Percentiles rank a stretch among this genome's conserved stretches.
phyloP scores from a whole-genome alignment of 495 filamentous ascomycete genomes.

The Friedmanniomyces simplex region DNA sequence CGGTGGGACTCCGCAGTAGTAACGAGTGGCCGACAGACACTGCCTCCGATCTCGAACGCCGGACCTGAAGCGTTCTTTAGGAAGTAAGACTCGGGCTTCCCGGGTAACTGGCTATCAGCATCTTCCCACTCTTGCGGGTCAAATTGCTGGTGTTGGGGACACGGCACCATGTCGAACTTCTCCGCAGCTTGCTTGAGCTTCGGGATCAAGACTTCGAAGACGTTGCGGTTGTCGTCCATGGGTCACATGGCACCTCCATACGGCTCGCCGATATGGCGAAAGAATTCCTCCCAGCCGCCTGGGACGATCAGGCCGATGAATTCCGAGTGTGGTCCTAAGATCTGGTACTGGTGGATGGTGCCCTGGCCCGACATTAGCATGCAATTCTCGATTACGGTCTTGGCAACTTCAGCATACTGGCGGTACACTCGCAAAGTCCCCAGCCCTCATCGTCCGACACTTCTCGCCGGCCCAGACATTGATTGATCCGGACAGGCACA shows the following conservation, averaged over 20 bases:
- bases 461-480: constrained; percentile 16
- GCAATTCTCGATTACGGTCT: background rate
- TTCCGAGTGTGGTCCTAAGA: constrained; percentile 13
- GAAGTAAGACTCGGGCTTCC: constrained; percentile 33
- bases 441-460: constrained; percentile 10
- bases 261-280: no score
- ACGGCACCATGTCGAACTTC: constrained; percentile 40
- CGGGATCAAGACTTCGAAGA: constrained; percentile 32
- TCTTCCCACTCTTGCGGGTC: constrained; percentile 35
- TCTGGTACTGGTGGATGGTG: constrained; percentile 14
- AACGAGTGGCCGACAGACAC: constrained; percentile 37
- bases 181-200: constrained; percentile 42
- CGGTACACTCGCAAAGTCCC: constrained; percentile 16
- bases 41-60: constrained; percentile 36
- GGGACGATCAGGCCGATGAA: constrained; percentile 14
- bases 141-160: constrained; percentile 34
- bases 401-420: constrained; percentile 12
- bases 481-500: constrained; percentile 6
- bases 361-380: background rate
- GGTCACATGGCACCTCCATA: constrained; percentile 9
- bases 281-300: constrained; percentile 20
- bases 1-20: constrained; percentile 37
- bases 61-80: constrained; percentile 36
- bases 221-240: constrained; percentile 7
- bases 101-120: constrained; percentile 35